These are phyloP conservation scores for Boechera divaricarpa DNA, from an alignment of 345 rosid genomes.

Conservation along the genomic window DNA sequence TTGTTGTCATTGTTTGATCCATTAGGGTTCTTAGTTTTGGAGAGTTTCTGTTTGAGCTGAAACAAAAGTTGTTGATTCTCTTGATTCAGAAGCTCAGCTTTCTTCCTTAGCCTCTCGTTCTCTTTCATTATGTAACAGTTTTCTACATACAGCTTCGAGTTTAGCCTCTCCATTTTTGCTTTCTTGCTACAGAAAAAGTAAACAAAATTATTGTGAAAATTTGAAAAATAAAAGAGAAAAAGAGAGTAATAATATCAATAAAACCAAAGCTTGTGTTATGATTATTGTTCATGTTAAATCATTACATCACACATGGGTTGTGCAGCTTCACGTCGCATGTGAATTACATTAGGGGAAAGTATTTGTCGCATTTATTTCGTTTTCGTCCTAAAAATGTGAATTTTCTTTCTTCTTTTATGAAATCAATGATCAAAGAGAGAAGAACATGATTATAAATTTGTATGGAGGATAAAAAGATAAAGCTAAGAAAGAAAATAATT, in stretches of 20 bases:
- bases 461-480: slow-evolving; percentile 40
- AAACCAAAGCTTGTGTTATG: slow-evolving; percentile 45
- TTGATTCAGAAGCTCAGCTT: slow-evolving; percentile 93
- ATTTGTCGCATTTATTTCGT: slow-evolving; percentile 46
- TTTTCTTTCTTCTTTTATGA: slow-evolving; percentile 19
- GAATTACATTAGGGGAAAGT: slow-evolving; percentile 32
- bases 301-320: slow-evolving; percentile 47
- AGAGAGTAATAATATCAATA: slow-evolving; percentile 36
- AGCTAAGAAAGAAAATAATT: slow-evolving; percentile 15
- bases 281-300: slow-evolving; percentile 36
- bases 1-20: slow-evolving; percentile 43
- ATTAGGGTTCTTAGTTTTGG: slow-evolving; percentile 50
- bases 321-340: slow-evolving; percentile 46
- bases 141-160: slow-evolving; percentile 81
- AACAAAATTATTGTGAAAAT: slow-evolving; percentile 26
- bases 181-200: slow-evolving; percentile 9
- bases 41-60: slow-evolving; percentile 79
- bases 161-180: slow-evolving; percentile 77
- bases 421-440: slow-evolving; percentile 43
- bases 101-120: slow-evolving; percentile 95
- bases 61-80: slow-evolving; percentile 93
- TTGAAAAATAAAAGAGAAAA: background rate
- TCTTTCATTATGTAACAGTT: slow-evolving; percentile 90
- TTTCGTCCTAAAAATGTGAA: slow-evolving; percentile 33
- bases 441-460: slow-evolving; percentile 45